Conservation (phyloP, 148 eudicot species). For the Rhododendron ovatum region DNA sequence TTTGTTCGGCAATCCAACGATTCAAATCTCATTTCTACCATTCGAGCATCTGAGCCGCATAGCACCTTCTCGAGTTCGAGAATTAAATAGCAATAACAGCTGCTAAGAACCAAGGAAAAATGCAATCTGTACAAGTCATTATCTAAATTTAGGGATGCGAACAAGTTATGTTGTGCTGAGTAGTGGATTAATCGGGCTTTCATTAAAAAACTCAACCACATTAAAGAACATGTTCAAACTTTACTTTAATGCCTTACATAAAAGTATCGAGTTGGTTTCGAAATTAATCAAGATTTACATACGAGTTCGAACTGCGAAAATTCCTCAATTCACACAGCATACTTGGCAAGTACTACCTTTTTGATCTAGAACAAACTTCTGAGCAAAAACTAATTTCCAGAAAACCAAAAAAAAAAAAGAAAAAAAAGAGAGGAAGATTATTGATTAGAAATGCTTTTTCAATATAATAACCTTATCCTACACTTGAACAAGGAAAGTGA, state of each 20-base stretch:
- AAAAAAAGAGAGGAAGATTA: too few species aligned
- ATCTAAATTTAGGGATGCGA: too few species aligned
- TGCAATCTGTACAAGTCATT: not conserved
- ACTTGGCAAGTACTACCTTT: not conserved
- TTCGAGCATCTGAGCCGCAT: too few species aligned
- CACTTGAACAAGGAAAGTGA: not conserved
- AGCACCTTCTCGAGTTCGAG: too few species aligned
- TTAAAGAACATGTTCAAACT: not conserved
- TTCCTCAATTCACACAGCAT: too few species aligned
- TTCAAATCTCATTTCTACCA: too few species aligned
- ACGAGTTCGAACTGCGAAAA: not conserved
- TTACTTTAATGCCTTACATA: too few species aligned
- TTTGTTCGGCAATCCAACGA: accelerated
- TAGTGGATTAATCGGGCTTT: not conserved
- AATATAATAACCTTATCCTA: conserved; percentile 6
- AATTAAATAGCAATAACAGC: not conserved
- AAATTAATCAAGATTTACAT: not conserved
- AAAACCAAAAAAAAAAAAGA: too few species aligned
- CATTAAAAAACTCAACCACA: too few species aligned
- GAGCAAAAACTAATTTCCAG: not conserved
- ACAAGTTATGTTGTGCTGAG: too few species aligned
- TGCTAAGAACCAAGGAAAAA: too few species aligned
- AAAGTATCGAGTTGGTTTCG: not conserved
- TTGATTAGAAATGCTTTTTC: not conserved
- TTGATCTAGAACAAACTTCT: not conserved